Percentiles rank a stretch among this genome's conserved stretches.
Conservation (phyloP, 1,284 basidiomycete species). For the Sanghuangporus sanghuang region DNA sequence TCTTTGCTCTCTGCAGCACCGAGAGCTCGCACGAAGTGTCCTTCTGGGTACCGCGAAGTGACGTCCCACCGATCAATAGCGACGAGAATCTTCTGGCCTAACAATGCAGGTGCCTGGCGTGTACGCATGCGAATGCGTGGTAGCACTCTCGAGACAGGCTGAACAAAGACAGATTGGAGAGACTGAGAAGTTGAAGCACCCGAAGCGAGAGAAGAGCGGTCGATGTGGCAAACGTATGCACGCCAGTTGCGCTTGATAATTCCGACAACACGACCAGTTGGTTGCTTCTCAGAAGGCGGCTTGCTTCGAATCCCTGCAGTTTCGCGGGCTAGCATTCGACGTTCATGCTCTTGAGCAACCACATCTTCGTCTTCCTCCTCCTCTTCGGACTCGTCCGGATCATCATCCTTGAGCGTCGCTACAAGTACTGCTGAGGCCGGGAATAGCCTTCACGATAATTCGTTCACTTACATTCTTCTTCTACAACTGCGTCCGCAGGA, state of each 20-base stretch:
- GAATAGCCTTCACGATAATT: conserved; percentile 1
- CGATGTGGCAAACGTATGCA: conserved; percentile 96
- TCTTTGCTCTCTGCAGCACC: conserved; percentile 93
- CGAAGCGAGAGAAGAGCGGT: conserved; percentile 81
- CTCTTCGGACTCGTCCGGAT: conserved; percentile 76
- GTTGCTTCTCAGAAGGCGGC: conserved; percentile 59
- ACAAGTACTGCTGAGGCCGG: not conserved
- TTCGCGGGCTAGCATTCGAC: conserved; percentile 35
- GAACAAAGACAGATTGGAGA: conserved; percentile 91
- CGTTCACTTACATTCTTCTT: conserved; percentile 69
- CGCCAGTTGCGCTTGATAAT: conserved; percentile 95
- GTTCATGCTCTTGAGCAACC: conserved; percentile 44
- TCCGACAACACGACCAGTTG: conserved; percentile 90
- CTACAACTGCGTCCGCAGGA: conserved; percentile 89
- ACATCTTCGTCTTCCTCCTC: conserved; percentile 47
- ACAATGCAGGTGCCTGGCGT: conserved; percentile 83
- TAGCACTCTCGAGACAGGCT: conserved; percentile 87
- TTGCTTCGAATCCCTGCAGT: conserved; percentile 31
- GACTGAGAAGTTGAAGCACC: conserved; percentile 77
- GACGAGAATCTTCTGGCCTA: conserved; percentile 95
- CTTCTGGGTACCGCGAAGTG: conserved; percentile 90
- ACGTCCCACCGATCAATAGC: conserved; percentile 91
- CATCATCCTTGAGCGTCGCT: conserved; percentile 87
- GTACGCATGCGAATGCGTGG: conserved; percentile 94
- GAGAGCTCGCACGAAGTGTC: conserved; percentile 93